These are phyloP conservation scores for Kappamyces sp. DNA, from an alignment of 192 early-diverging fungal genomes.

Conservation along the genomic window DNA sequence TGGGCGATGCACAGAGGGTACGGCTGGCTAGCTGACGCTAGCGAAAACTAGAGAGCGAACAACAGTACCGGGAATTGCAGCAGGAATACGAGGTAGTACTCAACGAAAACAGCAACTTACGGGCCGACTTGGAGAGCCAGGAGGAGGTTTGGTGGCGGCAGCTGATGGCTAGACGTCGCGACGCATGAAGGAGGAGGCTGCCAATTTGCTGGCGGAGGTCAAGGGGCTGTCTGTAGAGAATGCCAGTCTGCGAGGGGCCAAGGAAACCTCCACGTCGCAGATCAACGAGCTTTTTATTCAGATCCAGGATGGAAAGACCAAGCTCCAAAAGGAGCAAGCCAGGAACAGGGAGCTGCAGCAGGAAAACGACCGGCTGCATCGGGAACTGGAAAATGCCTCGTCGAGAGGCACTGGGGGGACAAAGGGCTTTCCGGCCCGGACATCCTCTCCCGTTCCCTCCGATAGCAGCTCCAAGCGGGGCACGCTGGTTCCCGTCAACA, in stretches of 20 bases:
- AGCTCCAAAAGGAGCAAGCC: not conserved
- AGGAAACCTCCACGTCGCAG: not conserved
- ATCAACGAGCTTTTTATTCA: too few species aligned
- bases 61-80: not conserved
- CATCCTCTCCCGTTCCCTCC: too few species aligned
- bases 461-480: too few species aligned
- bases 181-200: constrained; percentile 64
- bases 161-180: constrained; percentile 49
- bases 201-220: constrained; percentile 65
- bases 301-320: not conserved
- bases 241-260: constrained; percentile 22
- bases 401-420: too few species aligned
- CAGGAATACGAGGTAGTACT: constrained; percentile 23
- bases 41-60: too few species aligned
- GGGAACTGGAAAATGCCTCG: too few species aligned
- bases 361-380: too few species aligned
- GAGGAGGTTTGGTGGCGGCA: constrained; percentile 71
- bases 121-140: constrained; percentile 37
- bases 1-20: constrained; percentile 7
- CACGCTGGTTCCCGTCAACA: too few species aligned
- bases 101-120: constrained; percentile 26
- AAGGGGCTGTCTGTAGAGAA: constrained; percentile 56
- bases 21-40: too few species aligned
- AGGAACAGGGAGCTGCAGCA: too few species aligned
- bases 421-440: too few species aligned